Base-by-base conservation (phyloP, 2,329 filamentous ascomycete species). In the Rutstroemia sp. region DNA sequence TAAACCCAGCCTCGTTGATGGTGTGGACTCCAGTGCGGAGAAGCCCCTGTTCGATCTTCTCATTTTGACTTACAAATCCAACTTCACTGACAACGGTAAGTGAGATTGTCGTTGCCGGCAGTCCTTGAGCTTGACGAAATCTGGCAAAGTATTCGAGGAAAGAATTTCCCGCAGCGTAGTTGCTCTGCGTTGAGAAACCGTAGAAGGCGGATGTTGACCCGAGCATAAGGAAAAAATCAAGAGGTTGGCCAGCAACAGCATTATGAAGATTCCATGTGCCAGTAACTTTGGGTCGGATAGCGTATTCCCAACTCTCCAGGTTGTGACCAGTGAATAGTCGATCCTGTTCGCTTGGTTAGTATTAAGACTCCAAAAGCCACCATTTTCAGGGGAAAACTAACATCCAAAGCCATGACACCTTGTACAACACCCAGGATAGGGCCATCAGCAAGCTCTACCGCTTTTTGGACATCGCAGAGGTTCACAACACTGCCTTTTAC, bases 181-280 rank as follows among this genome's bases (percentile, higher is more conserved):
- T 72, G 25, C 58, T 61, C 50, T 75, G 71, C 0, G 64, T 68
- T 1, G 69, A 59, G 0, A 58, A 65, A 0, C 71, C 72, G 0
- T 71, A 56, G 4, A 59, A 63, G 0, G 67, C 70, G 0, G 66
- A 64, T 3, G 68, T 56, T 44, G 58, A 69, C 47, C 55, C 69
- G 59, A 52, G 66, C 57, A 71, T 61, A 42, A 72, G 55, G 57
- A 74, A 73, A 61, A 74, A 72, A 59, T 74, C 71, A 3, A 73
- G 58, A 5, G 64, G 12, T 41, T 21, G 30, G 9, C n/a, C 18
- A 14, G 49, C 9, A 60, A 56, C 42, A 21, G 57, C 55, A 7
- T 62, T 46, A 37, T 62, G 56, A 25, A 63, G 49, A 16, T 56
- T 61, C 54, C 38, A 51, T 9, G 62, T 52, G 5, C 60, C 62